Evolutionary conservation across 2,329 filamentous ascomycete species (phyloP).

Genomic region (Monosporascus sp.): DNA sequence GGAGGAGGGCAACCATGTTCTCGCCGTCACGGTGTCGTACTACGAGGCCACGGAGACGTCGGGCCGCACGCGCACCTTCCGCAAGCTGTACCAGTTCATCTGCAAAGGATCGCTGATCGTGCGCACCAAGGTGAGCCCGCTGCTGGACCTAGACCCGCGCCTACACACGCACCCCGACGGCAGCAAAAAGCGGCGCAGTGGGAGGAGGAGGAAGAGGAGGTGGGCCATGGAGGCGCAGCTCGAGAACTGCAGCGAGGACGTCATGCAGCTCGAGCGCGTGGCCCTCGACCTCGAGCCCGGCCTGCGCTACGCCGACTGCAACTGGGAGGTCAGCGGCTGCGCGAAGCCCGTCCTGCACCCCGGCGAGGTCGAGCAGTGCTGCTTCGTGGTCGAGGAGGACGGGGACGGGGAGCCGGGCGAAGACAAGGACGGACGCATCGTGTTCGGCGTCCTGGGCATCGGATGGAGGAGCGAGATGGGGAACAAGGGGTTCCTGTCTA

Average conservation of each 20-base stretch:
- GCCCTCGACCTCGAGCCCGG: constrained; percentile 48
- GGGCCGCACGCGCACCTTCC: constrained; percentile 74
- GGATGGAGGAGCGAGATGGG: constrained; percentile 90
- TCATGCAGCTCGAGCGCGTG: constrained; percentile 70
- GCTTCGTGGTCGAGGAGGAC: constrained; percentile 53
- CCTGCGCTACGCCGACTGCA: constrained; percentile 48
- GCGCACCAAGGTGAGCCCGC: constrained; percentile 74
- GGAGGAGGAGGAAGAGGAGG: constrained; percentile 13
- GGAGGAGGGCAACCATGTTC: constrained; percentile 88
- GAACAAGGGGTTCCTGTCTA: constrained; percentile 79
- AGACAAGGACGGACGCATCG: constrained; percentile 53
- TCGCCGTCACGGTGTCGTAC: constrained; percentile 91
- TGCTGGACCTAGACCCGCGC: constrained; percentile 35
- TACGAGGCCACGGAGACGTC: constrained; percentile 74
- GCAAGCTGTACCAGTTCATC: constrained; percentile 95
- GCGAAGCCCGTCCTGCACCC: constrained; percentile 53
- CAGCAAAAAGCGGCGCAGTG: constrained; percentile 7
- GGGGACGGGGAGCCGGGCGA: constrained; percentile 35
- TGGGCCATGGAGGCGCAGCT: constrained; percentile 91
- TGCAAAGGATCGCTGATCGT: constrained; percentile 88
- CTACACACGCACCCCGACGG: background rate
- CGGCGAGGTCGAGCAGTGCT: constrained; percentile 61
- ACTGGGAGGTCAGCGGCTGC: constrained; percentile 45
- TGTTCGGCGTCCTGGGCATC: constrained; percentile 77
- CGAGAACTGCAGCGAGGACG: constrained; percentile 85